Evolutionary conservation across 192 early-diverging fungal genomes (phyloP), one percentile per base, ranked within the genome.

Genomic region (Coemansia sp.): DNA sequence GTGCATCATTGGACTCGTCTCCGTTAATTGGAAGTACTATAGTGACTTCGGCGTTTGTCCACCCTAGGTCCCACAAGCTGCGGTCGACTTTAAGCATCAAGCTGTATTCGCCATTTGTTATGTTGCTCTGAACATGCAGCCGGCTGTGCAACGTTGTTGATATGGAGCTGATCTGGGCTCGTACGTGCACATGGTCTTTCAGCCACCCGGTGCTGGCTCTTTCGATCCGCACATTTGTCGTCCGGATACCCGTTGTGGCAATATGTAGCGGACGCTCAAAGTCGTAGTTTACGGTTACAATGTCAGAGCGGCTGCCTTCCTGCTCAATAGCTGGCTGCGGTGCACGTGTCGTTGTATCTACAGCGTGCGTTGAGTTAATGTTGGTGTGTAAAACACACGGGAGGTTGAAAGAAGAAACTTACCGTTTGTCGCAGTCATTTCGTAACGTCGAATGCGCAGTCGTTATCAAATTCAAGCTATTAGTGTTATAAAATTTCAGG

Each of bases 51-150:
- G 78, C 78, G 26, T 54, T 75, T 16, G 73, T 72, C 61, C 75
- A 41, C 1, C 78, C 78, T 18, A 81, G 45, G 54, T 81, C 78
- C 78, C 78, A 81, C 20, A 81, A 50, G 26, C 78, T 81, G 62
- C 69, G 54, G 56, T 72, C 78, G 32, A 81, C 69, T 7, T 64
- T 43, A 7, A 81, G 47, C 18, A 18, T 48, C 35, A 81, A 58
- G 24, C 29, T 52, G 48, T 56, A 79, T 39, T 79, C 71, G 48
- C 61, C 61, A 26, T 50, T 47, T 4, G 58, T 59, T 0, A 72
- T 27, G 1, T 18, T 55, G 60, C 72, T 75, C 18, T 23, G 64
- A n/a, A 51, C 61, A 32, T 57, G 71, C 16, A 73, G 29, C 14
- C 76, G 62, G 39, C 35, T 41, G 61, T 69, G 64, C 11, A 79